Conservation (phyloP, 495 filamentous ascomycete genomes). For the Tuber melanosporum region DNA sequence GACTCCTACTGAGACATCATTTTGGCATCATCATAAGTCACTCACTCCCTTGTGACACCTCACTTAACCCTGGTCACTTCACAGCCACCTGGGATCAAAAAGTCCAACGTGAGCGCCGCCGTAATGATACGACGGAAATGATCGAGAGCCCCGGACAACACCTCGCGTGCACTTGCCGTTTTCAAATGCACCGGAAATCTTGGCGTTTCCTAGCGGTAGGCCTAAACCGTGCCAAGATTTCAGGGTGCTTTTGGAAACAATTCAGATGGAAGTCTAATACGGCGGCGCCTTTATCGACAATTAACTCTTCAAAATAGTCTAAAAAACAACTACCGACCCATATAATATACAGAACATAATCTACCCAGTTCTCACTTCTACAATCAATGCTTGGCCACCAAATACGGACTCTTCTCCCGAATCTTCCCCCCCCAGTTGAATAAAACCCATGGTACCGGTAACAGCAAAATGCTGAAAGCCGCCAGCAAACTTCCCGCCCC, state of each 20-base stretch:
- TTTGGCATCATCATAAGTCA: too few relatives aligned
- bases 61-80: too few relatives aligned
- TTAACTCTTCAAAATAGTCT: background rate
- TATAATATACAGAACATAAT: background rate
- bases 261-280: background rate
- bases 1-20: too few relatives aligned
- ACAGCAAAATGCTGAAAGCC: constrained; percentile 52
- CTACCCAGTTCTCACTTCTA: background rate
- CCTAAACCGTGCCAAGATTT: too few relatives aligned
- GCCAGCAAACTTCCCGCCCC: constrained; percentile 56
- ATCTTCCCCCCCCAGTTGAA: constrained; percentile 49
- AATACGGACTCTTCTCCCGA: constrained; percentile 46
- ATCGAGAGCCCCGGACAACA: background rate
- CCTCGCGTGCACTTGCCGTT: too few relatives aligned
- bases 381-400: constrained; percentile 3
- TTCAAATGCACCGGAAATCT: too few relatives aligned
- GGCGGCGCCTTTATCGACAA: background rate
- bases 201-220: too few relatives aligned
- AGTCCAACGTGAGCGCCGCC: too few relatives aligned
- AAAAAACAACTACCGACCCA: background rate
- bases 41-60: too few relatives aligned
- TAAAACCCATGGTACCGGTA: constrained; percentile 54
- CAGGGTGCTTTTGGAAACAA: background rate
- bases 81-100: too few relatives aligned
- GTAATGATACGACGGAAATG: background rate